Conservation (phyloP, 495 filamentous ascomycete species). For the Daldinia childiae region DNA sequence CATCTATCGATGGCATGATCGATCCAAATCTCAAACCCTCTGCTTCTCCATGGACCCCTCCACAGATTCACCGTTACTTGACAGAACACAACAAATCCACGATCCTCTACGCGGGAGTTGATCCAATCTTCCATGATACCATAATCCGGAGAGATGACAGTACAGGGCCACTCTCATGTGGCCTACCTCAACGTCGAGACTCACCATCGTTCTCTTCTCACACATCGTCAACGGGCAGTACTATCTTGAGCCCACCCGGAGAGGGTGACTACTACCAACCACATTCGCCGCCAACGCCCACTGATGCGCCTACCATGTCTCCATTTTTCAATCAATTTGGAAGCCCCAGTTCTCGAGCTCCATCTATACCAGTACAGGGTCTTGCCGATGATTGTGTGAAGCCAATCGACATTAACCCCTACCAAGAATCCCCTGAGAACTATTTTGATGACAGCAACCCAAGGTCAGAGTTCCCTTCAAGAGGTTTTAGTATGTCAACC, state of each 20-base stretch:
- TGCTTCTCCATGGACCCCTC: constrained; percentile 12
- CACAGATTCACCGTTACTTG: constrained; percentile 44
- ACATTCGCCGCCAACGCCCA: constrained; percentile 48
- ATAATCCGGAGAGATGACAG: constrained; percentile 26
- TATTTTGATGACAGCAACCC: constrained; percentile 44
- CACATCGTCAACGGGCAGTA: constrained; percentile 50
- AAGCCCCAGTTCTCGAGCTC: constrained; percentile 27
- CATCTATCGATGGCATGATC: constrained; percentile 30
- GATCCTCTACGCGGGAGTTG: constrained; percentile 36
- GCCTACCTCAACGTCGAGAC: constrained; percentile 41
- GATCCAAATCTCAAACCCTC: constrained; percentile 34
- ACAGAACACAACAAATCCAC: constrained; percentile 41
- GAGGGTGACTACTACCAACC: constrained; percentile 52
- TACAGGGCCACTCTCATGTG: constrained; percentile 31
- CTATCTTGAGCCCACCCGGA: constrained; percentile 48
- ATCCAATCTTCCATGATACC: constrained; percentile 21
- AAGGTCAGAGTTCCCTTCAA: constrained; percentile 30
- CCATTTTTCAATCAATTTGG: constrained; percentile 44
- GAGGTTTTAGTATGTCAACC: constrained; percentile 44
- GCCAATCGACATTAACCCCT: constrained; percentile 51
- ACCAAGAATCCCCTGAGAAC: constrained; percentile 42
- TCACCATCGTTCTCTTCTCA: constrained; percentile 51
- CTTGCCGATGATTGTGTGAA: constrained; percentile 50
- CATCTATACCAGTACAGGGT: constrained; percentile 44
- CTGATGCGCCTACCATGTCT: constrained; percentile 43